Base-by-base conservation (phyloP, 345 rosid species). In the Pistacia atlantica region DNA sequence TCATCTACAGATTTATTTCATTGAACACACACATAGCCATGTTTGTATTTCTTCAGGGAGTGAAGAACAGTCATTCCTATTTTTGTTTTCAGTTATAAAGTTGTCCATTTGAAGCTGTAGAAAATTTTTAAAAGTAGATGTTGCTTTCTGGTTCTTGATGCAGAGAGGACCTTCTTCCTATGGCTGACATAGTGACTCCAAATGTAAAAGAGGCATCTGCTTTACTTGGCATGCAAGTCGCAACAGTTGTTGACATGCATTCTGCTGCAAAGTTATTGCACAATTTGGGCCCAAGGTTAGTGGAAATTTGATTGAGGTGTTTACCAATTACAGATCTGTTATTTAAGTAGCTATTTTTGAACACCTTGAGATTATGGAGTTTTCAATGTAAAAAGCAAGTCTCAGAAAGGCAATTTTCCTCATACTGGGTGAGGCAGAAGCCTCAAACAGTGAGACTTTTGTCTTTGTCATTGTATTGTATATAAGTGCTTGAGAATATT, bases 151-250 rank as follows among this genome's bases (percentile, higher is more conserved):
- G 65, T 67, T 84, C 75, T 22, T 78, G 51, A 54, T 87, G 83
- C 85, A 93, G 97, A 80, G 95, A 93, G 86, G 85, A 84, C 67
- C 94, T 96, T 55, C 84, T 96, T 77, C 97, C 97, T 51, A 78
- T 91, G 81, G 94, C 98, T 68, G 92, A 92, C 80, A 83, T 96
- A 46, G 80, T 93, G 58, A 96, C 99, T 71, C 99, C 99, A 60
- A 96, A 96, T 84, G 74, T 93, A 68, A 92, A 89, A 83, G 98
- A 96, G 80, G 97, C 98, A 17, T 90, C 97, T 76, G 90, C 97
- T 82, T 86, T 96, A 66, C 97, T 96, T 66, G 93, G 91, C 37
- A 52, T 76, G 82, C 86, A 62, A 73, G 79, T 93, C 67, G 74
- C 86, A 84, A 87, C 95, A 33, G 84, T 92, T 71, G 88, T 73